phyloP scores from a whole-genome alignment of 768 basidiomycete genomes.

The Lanmaoa rubissima region DNA sequence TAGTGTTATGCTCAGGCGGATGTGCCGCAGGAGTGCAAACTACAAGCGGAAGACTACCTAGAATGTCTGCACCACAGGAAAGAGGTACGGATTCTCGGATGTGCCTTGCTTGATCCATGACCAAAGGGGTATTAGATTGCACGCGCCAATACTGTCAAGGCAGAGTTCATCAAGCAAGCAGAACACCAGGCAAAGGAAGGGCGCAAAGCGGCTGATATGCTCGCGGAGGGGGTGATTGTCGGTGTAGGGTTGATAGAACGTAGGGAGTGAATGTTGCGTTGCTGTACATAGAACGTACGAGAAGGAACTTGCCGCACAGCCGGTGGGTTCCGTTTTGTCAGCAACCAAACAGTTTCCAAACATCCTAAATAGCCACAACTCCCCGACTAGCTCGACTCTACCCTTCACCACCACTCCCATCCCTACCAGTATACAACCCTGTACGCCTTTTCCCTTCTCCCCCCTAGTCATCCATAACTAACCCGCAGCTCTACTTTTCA shows the following conservation, averaged over 20 bases:
- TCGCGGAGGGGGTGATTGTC: conserved; percentile 71
- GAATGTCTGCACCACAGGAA: conserved; percentile 89
- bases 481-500: background rate
- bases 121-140: conserved; percentile 43
- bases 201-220: conserved; percentile 66
- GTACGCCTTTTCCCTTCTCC: conserved; percentile 8
- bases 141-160: conserved; percentile 67
- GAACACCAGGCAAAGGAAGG: conserved; percentile 65
- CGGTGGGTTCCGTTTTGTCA: conserved; percentile 25
- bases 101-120: background rate
- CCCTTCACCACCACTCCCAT: conserved; percentile 28
- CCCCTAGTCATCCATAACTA: background rate
- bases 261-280: no score
- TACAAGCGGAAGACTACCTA: conserved; percentile 80
- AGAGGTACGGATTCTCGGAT: conserved; percentile 55
- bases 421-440: background rate
- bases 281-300: conserved; percentile 7
- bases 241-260: conserved; percentile 72
- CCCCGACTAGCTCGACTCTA: conserved; percentile 17
- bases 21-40: conserved; percentile 65
- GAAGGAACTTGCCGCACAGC: conserved; percentile 10
- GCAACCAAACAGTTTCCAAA: conserved; percentile 40
- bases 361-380: conserved; percentile 35
- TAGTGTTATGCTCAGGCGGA: conserved; percentile 88
- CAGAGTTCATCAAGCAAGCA: conserved; percentile 67